Base-by-base conservation (phyloP, 345 rosid genomes). In the Salix suchowensis region DNA sequence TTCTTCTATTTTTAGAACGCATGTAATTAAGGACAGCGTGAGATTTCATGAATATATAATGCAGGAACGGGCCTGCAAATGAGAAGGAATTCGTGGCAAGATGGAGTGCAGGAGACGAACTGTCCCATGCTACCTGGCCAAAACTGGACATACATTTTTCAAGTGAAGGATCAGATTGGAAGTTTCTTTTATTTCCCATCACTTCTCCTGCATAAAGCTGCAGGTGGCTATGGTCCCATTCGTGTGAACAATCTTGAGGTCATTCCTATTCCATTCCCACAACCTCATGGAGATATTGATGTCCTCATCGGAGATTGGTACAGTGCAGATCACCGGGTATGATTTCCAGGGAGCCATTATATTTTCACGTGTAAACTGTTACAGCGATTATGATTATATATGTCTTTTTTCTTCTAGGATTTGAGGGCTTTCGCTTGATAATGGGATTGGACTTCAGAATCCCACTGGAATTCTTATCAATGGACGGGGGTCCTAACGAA, bases 181-280 rank as follows among this genome's bases (percentile, higher is more conserved):
- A 84, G 85, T 62, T 86, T 86, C 70, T 81, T 80, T 67, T 86
- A 84, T 68, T 84, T 79, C 74, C 86, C 85, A 23, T 81, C 88
- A 5, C 78, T 82, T 65, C 73, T 77, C 23, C 48, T 84, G 16
- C 85, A 86, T 2, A 84, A 86, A 65, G 79, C 82, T 54, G 82
- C 81, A 12, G 87, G 87, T 21, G 85, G 84, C 1, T 80, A 73
- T 24, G 88, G 87, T 2, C 77, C 87, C 7, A 77, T 80, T 72
- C 70, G 67, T 16, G 68, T 83, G n/a, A 69, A 82, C 48, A 78
- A 75, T 36, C 71, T 65, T 24, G 34, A 54, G 2, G 26, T 46
- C n/a, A 65, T 85, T 21, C 71, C 82, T 7, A 21, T 54, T 44
- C 84, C 84, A 9, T 85, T 79, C n/a, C 42, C 81, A 50, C 55